phyloP scores from a whole-genome alignment of 2,329 filamentous ascomycete species.

The Diplodia scrobiculata region DNA sequence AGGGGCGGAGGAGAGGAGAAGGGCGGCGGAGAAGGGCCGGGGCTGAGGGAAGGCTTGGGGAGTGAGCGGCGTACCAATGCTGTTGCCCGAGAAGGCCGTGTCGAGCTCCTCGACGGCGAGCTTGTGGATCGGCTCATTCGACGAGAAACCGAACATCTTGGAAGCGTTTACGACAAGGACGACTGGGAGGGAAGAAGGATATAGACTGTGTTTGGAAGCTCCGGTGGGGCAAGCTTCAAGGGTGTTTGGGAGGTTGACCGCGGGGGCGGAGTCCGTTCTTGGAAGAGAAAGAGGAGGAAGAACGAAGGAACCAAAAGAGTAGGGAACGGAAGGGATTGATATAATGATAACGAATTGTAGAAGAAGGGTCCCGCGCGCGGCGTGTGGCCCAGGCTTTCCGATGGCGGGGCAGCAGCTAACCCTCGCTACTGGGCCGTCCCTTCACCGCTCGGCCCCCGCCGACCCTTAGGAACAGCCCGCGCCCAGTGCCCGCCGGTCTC shows the following conservation, averaged over 20 bases:
- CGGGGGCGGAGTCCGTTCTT: not conserved
- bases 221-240: no score
- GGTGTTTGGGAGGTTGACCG: no score
- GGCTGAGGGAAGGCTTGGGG: not conserved
- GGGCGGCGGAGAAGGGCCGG: not conserved
- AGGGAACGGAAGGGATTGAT: not conserved
- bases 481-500: conserved; percentile 6
- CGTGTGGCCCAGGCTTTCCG: conserved; percentile 1
- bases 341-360: not conserved
- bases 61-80: conserved; percentile 9
- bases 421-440: not conserved
- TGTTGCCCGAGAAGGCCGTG: conserved; percentile 24
- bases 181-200: not conserved
- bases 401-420: conserved; percentile 10
- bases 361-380: not conserved
- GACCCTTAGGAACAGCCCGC: conserved; percentile 8
- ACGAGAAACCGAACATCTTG: conserved; percentile 26
- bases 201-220: no score
- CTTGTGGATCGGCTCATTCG: conserved; percentile 11
- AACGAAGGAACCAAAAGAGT: not conserved
- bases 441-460: conserved; percentile 23
- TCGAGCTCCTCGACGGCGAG: conserved; percentile 18
- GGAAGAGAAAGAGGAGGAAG: not conserved
- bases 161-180: not conserved
- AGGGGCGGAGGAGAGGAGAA: not conserved